phyloP scores from a whole-genome alignment of 2,329 filamentous ascomycete genomes.

The Diaporthe sp. region DNA sequence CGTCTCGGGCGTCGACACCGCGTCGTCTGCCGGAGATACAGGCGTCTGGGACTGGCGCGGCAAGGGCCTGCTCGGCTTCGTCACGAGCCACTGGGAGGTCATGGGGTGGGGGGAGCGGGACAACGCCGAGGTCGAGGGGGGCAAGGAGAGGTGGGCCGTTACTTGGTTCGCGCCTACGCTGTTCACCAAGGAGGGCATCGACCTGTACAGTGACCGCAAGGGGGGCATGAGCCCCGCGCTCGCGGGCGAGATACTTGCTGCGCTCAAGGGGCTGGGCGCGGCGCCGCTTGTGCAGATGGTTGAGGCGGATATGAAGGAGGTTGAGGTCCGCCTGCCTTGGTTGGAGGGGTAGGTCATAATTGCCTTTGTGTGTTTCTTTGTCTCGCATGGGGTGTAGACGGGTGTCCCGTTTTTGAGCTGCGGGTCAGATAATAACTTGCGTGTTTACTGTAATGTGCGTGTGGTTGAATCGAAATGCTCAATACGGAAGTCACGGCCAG shows the following conservation, averaged over 20 bases:
- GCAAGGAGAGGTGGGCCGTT: conserved; percentile 77
- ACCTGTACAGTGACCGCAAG: conserved; percentile 78
- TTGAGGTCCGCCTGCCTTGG: conserved; percentile 68
- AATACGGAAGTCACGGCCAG: background rate
- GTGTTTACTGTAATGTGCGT: background rate
- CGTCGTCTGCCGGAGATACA: conserved; percentile 49
- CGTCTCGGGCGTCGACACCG: conserved; percentile 76
- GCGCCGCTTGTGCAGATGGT: conserved; percentile 67
- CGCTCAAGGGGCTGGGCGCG: conserved; percentile 67
- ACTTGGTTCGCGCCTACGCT: conserved; percentile 88
- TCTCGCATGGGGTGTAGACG: background rate
- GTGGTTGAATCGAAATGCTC: background rate
- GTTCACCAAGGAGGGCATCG: conserved; percentile 86
- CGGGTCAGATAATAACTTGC: background rate
- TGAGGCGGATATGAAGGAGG: conserved; percentile 62
- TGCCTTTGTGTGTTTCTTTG: accelerated
- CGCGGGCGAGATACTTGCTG: conserved; percentile 68
- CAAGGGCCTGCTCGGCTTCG: conserved; percentile 80
- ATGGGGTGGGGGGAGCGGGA: conserved; percentile 77
- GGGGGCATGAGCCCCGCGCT: conserved; percentile 72
- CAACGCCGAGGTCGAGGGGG: conserved; percentile 51
- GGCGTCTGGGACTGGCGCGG: conserved; percentile 82
- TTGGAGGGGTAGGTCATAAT: conserved; percentile 46
- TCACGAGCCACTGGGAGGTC: conserved; percentile 84
- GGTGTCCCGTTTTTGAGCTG: too few species aligned